Percentiles rank a stretch among this genome's conserved stretches.
Evolutionary conservation across 2,329 filamentous ascomycete genomes (phyloP).

Genomic region (Colletotrichum sp.): DNA sequence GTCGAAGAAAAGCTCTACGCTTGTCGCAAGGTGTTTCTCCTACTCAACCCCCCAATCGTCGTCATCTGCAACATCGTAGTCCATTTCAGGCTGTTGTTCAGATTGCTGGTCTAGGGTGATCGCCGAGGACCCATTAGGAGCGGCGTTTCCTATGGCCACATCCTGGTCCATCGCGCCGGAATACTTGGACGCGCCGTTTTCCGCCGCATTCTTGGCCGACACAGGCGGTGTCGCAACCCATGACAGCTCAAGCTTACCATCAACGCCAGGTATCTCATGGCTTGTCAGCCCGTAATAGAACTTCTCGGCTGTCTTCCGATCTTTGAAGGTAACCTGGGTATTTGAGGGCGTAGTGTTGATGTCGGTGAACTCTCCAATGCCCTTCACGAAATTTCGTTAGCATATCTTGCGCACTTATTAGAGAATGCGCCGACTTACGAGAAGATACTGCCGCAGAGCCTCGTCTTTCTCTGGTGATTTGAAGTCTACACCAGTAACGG

Average conservation of each 20-base stretch:
- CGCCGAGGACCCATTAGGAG: constrained; percentile 18
- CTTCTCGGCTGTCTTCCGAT: constrained; percentile 74
- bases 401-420: not conserved
- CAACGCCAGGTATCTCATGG: constrained; percentile 65
- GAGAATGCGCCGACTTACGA: constrained; percentile 53
- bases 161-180: constrained; percentile 17
- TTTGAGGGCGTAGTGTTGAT: constrained; percentile 53
- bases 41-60: constrained; percentile 46
- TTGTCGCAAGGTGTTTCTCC: not conserved
- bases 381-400: constrained; percentile 40
- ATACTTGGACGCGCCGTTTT: not conserved
- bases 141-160: constrained; percentile 11
- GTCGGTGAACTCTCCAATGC: constrained; percentile 66
- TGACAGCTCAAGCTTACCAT: constrained; percentile 66
- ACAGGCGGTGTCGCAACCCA: constrained; percentile 57
- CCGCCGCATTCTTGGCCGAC: constrained; percentile 23
- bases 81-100: constrained; percentile 48
- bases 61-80: constrained; percentile 60
- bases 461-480: constrained; percentile 69
- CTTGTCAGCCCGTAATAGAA: constrained; percentile 65
- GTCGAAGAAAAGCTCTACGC: not conserved
- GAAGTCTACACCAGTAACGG: constrained; percentile 68
- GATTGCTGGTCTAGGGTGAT: constrained; percentile 27
- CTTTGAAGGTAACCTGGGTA: constrained; percentile 67
- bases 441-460: constrained; percentile 71